These are phyloP conservation scores for Lasiodiplodia theobromae DNA, from an alignment of 2,329 filamentous ascomycete species.

Conservation along the genomic window DNA sequence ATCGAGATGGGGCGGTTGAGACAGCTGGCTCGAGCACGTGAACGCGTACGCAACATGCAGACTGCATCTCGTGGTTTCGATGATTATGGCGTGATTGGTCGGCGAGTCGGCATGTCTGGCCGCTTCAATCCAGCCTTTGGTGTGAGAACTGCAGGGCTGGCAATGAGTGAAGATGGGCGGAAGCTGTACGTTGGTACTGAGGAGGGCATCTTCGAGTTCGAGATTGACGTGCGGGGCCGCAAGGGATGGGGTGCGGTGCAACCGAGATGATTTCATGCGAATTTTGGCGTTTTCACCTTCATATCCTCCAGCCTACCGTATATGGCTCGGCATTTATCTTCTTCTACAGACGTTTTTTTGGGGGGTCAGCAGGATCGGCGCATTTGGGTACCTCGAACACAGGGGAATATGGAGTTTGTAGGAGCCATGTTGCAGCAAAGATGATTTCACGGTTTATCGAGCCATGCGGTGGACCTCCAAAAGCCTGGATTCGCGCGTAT, in stretches of 20 bases:
- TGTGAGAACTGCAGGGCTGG: slow-evolving; percentile 56
- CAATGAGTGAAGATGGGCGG: slow-evolving; percentile 57
- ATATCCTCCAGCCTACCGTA: neutral
- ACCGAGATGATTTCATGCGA: slow-evolving; percentile 38
- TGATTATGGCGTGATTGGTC: slow-evolving; percentile 26
- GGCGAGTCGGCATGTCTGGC: slow-evolving; percentile 15
- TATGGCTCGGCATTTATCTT: neutral
- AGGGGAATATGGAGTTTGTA: slow-evolving; percentile 12
- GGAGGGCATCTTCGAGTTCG: slow-evolving; percentile 78
- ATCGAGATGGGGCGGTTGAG: slow-evolving; percentile 45
- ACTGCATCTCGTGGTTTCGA: slow-evolving; percentile 16
- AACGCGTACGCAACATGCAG: slow-evolving; percentile 44
- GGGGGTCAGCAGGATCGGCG: slow-evolving; percentile 14
- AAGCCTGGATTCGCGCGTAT: too few species aligned
- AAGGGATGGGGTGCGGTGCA: slow-evolving; percentile 57
- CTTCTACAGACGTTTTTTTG: neutral
- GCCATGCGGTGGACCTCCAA: neutral
- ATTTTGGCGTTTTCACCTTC: neutral
- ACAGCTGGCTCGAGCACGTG: slow-evolving; percentile 46
- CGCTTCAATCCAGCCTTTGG: slow-evolving; percentile 41
- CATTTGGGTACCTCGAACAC: neutral
- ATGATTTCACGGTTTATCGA: neutral
- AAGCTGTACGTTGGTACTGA: slow-evolving; percentile 61
- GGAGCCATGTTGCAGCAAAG: neutral
- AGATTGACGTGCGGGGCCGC: slow-evolving; percentile 68